A percentile compares a stretch with the other conserved stretches of the same genome.
These are phyloP conservation scores for Tetrahymena malaccensis DNA, from an alignment of 73 alveolate genomes.

Conservation along the genomic window DNA sequence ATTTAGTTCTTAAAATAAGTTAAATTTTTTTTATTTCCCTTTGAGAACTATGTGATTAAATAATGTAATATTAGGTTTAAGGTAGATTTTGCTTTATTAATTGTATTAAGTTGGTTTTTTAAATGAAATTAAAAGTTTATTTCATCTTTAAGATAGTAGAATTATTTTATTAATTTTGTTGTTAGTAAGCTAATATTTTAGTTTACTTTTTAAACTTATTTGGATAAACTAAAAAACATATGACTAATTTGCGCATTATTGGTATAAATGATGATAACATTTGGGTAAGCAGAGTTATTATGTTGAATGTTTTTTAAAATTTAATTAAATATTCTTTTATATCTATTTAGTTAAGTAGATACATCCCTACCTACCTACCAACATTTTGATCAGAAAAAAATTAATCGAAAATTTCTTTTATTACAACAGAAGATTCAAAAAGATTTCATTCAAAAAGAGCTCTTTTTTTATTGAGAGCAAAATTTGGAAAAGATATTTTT, in stretches of 20 bases:
- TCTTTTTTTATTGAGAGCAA: neutral
- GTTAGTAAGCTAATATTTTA: too few species aligned
- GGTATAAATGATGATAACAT: neutral
- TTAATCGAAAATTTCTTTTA: neutral
- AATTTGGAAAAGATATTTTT: too few species aligned
- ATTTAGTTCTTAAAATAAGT: too few species aligned
- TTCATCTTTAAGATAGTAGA: too few species aligned
- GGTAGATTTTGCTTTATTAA: neutral
- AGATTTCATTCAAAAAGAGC: neutral
- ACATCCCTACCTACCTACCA: too few species aligned
- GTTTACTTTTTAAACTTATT: too few species aligned
- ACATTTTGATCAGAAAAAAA: neutral
- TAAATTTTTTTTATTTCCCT: too few species aligned
- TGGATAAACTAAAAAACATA: too few species aligned
- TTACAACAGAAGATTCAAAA: neutral
- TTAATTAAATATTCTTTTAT: neutral
- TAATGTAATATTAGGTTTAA: neutral
- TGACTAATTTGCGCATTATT: neutral
- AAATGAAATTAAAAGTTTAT: too few species aligned
- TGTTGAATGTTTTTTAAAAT: neutral
- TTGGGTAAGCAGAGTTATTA: neutral
- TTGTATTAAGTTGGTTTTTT: too few species aligned
- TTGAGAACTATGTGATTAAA: neutral
- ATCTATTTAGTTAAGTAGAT: neutral
- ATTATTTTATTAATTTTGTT: too few species aligned